Conservation (phyloP, 257 asterid genomes). For the Salvia miltiorrhiza region DNA sequence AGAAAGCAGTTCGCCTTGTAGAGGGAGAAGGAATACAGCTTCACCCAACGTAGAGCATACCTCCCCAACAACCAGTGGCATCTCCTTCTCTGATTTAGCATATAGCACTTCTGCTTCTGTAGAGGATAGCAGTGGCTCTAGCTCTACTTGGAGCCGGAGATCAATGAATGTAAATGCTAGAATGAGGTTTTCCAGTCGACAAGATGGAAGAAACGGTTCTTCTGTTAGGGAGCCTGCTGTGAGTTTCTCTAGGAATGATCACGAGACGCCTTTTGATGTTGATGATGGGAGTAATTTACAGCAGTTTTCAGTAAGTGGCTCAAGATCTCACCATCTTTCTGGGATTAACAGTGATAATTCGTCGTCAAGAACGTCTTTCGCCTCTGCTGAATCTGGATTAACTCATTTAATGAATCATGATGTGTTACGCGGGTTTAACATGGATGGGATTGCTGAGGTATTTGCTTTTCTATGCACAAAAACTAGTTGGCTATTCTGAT, state of each 20-base stretch:
- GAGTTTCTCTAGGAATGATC: constrained; percentile 26
- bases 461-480: not conserved
- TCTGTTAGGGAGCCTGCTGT: constrained; percentile 30
- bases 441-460: constrained; percentile 77
- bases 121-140: constrained; percentile 2
- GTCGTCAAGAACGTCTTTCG: constrained; percentile 23
- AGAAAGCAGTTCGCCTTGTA: constrained; percentile 46
- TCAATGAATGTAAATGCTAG: constrained; percentile 32
- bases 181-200: constrained; percentile 31
- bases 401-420: constrained; percentile 31
- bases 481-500: not conserved
- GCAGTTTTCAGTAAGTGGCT: constrained; percentile 35
- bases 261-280: constrained; percentile 26
- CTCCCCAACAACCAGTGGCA: constrained; percentile 35
- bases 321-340: constrained; percentile 39
- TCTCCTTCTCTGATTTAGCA: constrained; percentile 38
- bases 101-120: constrained; percentile 10
- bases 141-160: constrained; percentile 40
- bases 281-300: constrained; percentile 26
- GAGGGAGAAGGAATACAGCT: constrained; percentile 32
- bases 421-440: constrained; percentile 39
- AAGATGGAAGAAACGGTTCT: constrained; percentile 31
- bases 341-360: constrained; percentile 31
- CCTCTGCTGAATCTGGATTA: constrained; percentile 36
- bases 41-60: constrained; percentile 20